Evolutionary conservation across 768 basidiomycete genomes (phyloP), one percentile per base, ranked within the genome.

Genomic region (Suillus brevipes): DNA sequence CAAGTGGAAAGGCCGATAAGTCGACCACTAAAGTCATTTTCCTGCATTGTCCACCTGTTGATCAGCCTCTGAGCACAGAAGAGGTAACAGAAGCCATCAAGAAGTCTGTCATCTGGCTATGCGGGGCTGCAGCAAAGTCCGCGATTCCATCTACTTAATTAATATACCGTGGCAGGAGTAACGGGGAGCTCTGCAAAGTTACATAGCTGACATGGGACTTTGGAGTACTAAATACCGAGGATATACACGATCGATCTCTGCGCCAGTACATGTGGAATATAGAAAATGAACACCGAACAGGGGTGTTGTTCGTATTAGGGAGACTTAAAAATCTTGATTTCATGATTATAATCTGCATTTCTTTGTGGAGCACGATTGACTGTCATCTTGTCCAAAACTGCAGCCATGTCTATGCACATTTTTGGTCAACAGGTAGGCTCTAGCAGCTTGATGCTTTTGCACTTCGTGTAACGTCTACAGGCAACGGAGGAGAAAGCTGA

Each of bases 401-500:
- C 8, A 57, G 23, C n/a, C 52, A 88, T 88, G 87, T 87, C 89
- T 38, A 83, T 89, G 81, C 87, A 89, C 73, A 90, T 91, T 69
- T 89, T 91, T 69, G 82, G 85, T 47, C 79, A 87, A 67, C 86
- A 89, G 79, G 89, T 86, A 68, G 63, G 66, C 50, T 55, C 16
- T 52, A 42, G 40, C 6, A 53, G 37, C 28, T 20, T 3, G 14
- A 9, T 52, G 38, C 4, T 6, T 2, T 14, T 36, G 20, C 42
- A 34, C 37, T 31, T 60, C 38, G 64, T 47, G 9, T 63, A 62
- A 45, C 18, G 2, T 31, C 68, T 50, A n/a, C 69, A 91, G 91
- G 91, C 91, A 43, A 91, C 90, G 9, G 91, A 99, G 80, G 97
- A 99, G 80, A 92, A 95, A 76, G 95, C 95, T 25, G 96, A 98